phyloP scores from a whole-genome alignment of 768 basidiomycete genomes.

The Naematelia aurantialba region DNA sequence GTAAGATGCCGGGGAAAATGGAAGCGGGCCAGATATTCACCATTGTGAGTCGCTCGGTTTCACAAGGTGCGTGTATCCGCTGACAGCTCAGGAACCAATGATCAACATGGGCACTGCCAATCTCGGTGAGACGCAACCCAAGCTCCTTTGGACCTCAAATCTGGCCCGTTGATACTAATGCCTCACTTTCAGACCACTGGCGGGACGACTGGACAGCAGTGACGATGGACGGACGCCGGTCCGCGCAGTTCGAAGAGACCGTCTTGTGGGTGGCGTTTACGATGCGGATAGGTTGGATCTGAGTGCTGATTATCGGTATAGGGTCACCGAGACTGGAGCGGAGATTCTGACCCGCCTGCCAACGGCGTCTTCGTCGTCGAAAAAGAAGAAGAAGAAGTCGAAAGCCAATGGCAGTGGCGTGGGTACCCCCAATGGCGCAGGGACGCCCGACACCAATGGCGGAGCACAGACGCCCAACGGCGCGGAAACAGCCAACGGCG shows the following conservation, averaged over 20 bases:
- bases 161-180: conserved; percentile 3
- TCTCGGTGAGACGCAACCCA: conserved; percentile 29
- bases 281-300: conserved; percentile 1
- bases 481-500: conserved; percentile 10
- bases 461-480: conserved; percentile 21
- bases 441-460: conserved; percentile 2
- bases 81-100: conserved; percentile 60
- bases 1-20: conserved; percentile 89
- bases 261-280: conserved; percentile 64
- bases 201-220: conserved; percentile 95
- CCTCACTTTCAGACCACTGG: conserved; percentile 54
- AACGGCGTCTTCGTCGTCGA: conserved; percentile 15
- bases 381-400: conserved; percentile 20
- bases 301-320: conserved; percentile 52
- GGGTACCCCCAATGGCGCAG: conserved; percentile 4
- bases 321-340: conserved; percentile 85
- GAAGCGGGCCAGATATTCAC: conserved; percentile 63
- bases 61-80: background rate
- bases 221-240: conserved; percentile 81
- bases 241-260: conserved; percentile 97
- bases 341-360: conserved; percentile 67
- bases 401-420: conserved; percentile 14
- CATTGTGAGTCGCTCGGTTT: conserved; percentile 59
- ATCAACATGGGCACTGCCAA: conserved; percentile 70
- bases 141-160: background rate